Base-by-base conservation (phyloP, 208 protist genomes). In the Acanthamoeba healyi region DNA sequence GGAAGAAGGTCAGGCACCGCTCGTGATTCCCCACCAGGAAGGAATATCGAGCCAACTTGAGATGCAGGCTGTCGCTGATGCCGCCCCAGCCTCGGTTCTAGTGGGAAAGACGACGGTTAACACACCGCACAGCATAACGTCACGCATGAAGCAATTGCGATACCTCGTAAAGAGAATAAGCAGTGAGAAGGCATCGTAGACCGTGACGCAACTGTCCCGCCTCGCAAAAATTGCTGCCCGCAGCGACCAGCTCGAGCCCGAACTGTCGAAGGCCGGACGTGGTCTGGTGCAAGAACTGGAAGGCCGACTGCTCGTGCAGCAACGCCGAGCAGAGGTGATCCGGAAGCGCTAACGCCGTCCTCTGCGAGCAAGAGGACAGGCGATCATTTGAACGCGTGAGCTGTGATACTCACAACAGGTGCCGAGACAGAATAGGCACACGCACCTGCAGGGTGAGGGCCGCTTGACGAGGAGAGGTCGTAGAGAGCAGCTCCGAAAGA, bases 91-190 rank as follows among this genome's bases (percentile, higher is more conserved):
- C 79, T 10, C 79, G 79, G 26, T 87, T 79, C 70, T 79, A n/a
- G n/a, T n/a, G n/a, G n/a, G n/a, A n/a, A n/a, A n/a, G n/a, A n/a
- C n/a, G n/a, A n/a, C n/a, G n/a, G n/a, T n/a, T n/a, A n/a, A n/a
- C n/a, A n/a, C n/a, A n/a, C n/a, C n/a, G 63, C 51, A 58, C 10
- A 58, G 51, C 7, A 22, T 58, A 5, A 58, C 19, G 14, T 14
- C 6, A n/a, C 51, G 7, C 17, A 12, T n/a, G 1, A 3, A 3
- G 26, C 51, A 22, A 56, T 15, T 51, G 46, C 46, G 36, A 24
- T 44, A 79, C 79, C 79, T 87, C 79, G 46, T 87, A 87, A n/a
- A 87, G 32, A 6, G 46, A 54, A 6, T 87, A 87, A 6, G 79
- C 79, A 26, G 79, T 87, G 46, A 63, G 42, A 24, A 54, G 51